Conservation (phyloP, 257 asterid genomes). For the Pogostemon cablin region DNA sequence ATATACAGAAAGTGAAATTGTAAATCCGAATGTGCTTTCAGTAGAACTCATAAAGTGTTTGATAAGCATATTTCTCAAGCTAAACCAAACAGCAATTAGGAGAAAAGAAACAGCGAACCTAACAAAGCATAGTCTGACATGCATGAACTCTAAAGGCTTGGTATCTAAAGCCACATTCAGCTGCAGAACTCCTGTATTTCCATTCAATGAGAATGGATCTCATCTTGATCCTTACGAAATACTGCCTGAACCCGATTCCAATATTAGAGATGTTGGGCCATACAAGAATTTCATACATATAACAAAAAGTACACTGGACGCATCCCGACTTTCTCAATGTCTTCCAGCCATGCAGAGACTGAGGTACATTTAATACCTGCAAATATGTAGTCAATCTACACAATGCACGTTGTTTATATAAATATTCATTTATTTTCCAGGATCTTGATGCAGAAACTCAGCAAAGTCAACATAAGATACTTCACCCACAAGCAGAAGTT, state of each 20-base stretch:
- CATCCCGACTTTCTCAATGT: constrained; percentile 61
- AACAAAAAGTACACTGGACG: constrained; percentile 60
- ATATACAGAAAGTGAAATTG: constrained; percentile 42
- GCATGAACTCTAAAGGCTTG: constrained; percentile 69
- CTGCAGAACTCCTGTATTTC: constrained; percentile 55
- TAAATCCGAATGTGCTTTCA: constrained; percentile 72
- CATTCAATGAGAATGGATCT: constrained; percentile 45
- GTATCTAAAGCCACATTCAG: constrained; percentile 69
- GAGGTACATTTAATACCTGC: constrained; percentile 46
- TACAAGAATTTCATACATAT: constrained; percentile 75
- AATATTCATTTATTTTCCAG: constrained; percentile 35
- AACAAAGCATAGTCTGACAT: constrained; percentile 48
- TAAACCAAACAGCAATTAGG: constrained; percentile 56
- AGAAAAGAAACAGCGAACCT: constrained; percentile 55
- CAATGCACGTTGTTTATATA: neutral
- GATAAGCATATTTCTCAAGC: constrained; percentile 60
- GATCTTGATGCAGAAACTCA: constrained; percentile 74
- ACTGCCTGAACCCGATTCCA: constrained; percentile 58
- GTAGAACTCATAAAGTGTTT: constrained; percentile 77
- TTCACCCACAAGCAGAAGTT: constrained; percentile 88
- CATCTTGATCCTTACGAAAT: constrained; percentile 76
- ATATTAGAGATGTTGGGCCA: constrained; percentile 69
- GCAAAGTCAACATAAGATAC: constrained; percentile 54
- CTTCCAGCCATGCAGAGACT: constrained; percentile 69
- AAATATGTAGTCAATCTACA: constrained; percentile 12